Conservation (phyloP, 148 eudicot species). For the Camellia japonica region DNA sequence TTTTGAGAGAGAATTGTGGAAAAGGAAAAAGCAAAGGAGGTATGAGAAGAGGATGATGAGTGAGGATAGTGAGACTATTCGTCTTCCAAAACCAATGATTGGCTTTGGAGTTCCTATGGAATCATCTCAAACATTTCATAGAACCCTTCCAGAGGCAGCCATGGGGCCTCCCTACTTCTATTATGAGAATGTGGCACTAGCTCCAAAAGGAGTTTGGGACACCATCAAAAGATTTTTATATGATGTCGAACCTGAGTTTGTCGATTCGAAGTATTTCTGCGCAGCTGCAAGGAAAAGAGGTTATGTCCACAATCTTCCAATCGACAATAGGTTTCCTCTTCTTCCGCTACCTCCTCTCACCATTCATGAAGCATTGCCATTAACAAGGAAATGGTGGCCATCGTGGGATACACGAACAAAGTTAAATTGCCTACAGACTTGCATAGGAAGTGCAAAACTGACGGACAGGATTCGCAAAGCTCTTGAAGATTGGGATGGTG, state of each 20-base stretch:
- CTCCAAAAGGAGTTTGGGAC: slow-evolving; percentile 93
- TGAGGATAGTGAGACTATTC: slow-evolving; percentile 53
- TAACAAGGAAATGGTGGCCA: slow-evolving; percentile 85
- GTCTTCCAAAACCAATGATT: slow-evolving; percentile 86
- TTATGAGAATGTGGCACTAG: slow-evolving; percentile 90
- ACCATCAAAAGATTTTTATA: slow-evolving; percentile 68
- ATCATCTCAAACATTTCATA: slow-evolving; percentile 17
- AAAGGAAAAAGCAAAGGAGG: slow-evolving; percentile 37
- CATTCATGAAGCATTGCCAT: slow-evolving; percentile 67
- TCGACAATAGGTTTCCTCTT: slow-evolving; percentile 55
- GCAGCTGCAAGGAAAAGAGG: slow-evolving; percentile 91
- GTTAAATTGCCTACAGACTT: slow-evolving; percentile 79
- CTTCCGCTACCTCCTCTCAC: slow-evolving; percentile 76
- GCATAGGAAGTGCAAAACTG: slow-evolving; percentile 68
- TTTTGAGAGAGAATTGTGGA: slow-evolving; percentile 16
- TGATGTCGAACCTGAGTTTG: slow-evolving; percentile 83
- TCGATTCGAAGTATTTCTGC: slow-evolving; percentile 77
- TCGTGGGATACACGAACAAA: slow-evolving; percentile 70
- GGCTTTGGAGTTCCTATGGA: slow-evolving; percentile 77
- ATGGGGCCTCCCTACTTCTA: slow-evolving; percentile 79
- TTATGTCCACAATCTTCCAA: slow-evolving; percentile 80
- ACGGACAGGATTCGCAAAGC: slow-evolving; percentile 66
- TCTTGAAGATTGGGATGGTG: slow-evolving; percentile 52
- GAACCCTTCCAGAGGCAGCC: slow-evolving; percentile 63
- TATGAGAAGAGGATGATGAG: slow-evolving; percentile 9